These are phyloP conservation scores for Teunomyces funiuensis DNA, from an alignment of 805 yeast species.

Conservation along the genomic window DNA sequence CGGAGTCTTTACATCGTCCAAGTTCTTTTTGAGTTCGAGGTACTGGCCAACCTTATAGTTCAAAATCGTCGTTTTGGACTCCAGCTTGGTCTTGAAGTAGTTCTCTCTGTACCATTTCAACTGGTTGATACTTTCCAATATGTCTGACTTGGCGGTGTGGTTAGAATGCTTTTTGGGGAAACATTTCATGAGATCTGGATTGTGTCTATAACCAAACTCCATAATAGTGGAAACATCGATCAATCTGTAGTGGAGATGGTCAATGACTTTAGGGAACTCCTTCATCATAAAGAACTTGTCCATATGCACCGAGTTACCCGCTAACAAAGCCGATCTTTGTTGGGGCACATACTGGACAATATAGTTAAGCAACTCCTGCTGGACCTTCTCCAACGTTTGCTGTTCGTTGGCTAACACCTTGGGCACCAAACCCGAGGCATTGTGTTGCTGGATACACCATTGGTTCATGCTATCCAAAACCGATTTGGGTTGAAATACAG, in stretches of 20 bases:
- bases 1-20: background rate
- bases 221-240: constrained; percentile 86
- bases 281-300: constrained; percentile 80
- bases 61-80: constrained; percentile 9
- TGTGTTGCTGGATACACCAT: constrained; percentile 88
- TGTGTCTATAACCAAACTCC: constrained; percentile 80
- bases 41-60: constrained; percentile 1
- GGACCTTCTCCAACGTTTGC: constrained; percentile 60
- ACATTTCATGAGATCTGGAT: constrained; percentile 54
- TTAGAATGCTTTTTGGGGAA: constrained; percentile 64
- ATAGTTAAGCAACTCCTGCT: constrained; percentile 62
- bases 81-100: constrained; percentile 46
- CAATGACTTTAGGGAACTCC: constrained; percentile 78
- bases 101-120: constrained; percentile 72
- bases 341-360: constrained; percentile 54
- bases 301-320: constrained; percentile 92
- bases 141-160: constrained; percentile 90
- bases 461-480: constrained; percentile 73
- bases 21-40: background rate
- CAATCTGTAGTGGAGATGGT: constrained; percentile 66
- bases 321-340: constrained; percentile 64
- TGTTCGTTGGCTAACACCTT: constrained; percentile 57
- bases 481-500: constrained; percentile 64
- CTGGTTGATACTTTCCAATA: constrained; percentile 83
- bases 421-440: constrained; percentile 69